A percentile compares a stretch with the other conserved stretches of the same genome.
Conservation (phyloP, 768 basidiomycete species). For the Tylopilus balloui region DNA sequence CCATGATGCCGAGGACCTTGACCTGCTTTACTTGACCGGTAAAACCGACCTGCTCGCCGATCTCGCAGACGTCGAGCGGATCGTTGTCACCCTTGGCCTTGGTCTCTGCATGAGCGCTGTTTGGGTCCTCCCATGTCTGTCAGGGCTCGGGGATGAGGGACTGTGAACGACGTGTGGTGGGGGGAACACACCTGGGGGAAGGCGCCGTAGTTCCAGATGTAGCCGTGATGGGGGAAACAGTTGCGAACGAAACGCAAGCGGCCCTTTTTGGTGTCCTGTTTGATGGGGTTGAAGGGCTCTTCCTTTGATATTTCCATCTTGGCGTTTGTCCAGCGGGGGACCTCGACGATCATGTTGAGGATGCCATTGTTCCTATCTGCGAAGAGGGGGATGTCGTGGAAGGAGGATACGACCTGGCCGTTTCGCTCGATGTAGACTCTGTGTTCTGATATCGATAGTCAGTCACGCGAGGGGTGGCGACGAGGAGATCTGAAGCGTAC, state of each 20-base stretch:
- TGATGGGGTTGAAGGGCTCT: constrained; percentile 99
- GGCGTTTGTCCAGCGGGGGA: constrained; percentile 99
- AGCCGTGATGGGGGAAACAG: constrained; percentile 99
- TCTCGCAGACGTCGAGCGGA: constrained; percentile 99
- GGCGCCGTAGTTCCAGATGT: constrained; percentile 99
- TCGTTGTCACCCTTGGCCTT: constrained; percentile 99
- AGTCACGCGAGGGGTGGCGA: constrained; percentile 9
- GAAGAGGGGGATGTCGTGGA: constrained; percentile 98
- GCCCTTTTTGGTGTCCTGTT: constrained; percentile 97
- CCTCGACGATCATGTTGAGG: constrained; percentile 98
- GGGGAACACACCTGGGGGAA: constrained; percentile 79
- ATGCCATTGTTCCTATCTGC: constrained; percentile 93
- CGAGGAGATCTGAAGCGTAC: constrained; percentile 45
- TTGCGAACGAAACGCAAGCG: constrained; percentile 96
- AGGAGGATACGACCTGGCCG: constrained; percentile 76
- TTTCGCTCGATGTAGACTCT: constrained; percentile 92
- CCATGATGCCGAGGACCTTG: constrained; percentile 99
- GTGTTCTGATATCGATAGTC: constrained; percentile 63
- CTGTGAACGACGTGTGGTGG: not conserved
- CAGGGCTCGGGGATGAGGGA: not conserved
- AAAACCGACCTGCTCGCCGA: constrained; percentile 97
- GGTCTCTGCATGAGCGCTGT: constrained; percentile 84
- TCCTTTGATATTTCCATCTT: constrained; percentile 99
- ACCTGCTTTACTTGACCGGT: constrained; percentile 98
- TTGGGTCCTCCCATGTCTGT: constrained; percentile 98